phyloP scores from a whole-genome alignment of 2,329 filamentous ascomycete genomes.

The Colletotrichum noveboracense region DNA sequence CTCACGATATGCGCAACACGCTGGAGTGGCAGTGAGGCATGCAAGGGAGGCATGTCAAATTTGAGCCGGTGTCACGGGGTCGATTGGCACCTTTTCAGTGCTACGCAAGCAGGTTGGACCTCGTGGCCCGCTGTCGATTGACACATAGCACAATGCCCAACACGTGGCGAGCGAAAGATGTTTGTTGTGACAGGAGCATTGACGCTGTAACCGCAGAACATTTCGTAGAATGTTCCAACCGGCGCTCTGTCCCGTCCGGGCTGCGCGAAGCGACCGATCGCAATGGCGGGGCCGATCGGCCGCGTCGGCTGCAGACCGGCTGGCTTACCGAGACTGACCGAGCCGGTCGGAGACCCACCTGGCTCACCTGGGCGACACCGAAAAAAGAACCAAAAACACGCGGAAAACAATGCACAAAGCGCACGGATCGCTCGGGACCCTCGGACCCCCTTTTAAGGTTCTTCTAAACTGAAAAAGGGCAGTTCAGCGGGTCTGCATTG shows the following conservation, averaged over 20 bases:
- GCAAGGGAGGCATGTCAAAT: neutral
- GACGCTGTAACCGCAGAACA: neutral
- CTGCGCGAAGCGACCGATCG: neutral
- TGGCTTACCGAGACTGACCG: neutral
- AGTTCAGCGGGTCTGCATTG: conserved; percentile 11
- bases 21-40: neutral
- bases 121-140: neutral
- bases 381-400: too few species aligned
- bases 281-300: neutral
- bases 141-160: neutral
- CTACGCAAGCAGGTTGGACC: neutral
- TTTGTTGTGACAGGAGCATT: neutral
- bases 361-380: neutral
- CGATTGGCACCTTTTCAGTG: neutral
- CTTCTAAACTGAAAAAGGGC: neutral
- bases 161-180: neutral
- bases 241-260: neutral
- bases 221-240: neutral
- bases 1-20: neutral
- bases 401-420: neutral
- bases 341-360: neutral
- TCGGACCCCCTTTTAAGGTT: conserved; percentile 6
- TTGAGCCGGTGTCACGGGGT: neutral
- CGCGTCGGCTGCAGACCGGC: neutral
- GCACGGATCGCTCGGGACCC: neutral